Conservation (phyloP, 192 early-diverging fungal species). For the Umbelopsis ramanniana region DNA sequence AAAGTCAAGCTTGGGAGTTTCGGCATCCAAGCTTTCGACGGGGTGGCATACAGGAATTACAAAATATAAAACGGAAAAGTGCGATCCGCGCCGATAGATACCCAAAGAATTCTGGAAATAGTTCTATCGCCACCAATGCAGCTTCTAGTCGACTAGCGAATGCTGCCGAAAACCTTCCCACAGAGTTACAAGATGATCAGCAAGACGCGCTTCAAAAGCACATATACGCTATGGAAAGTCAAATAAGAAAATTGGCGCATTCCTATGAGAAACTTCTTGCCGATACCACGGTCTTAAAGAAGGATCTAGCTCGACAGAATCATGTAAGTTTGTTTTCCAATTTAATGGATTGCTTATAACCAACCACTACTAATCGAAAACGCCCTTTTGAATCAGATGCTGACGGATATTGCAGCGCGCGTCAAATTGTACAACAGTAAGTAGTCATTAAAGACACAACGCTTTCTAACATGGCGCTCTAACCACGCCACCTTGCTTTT, state of each 20-base stretch:
- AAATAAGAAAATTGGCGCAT: conserved; percentile 20
- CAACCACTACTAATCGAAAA: neutral
- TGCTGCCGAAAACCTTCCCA: neutral
- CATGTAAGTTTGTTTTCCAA: neutral
- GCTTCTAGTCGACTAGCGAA: conserved; percentile 17
- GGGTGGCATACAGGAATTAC: conserved; percentile 52
- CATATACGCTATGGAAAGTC: conserved; percentile 31
- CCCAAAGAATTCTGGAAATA: neutral
- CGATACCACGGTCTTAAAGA: neutral
- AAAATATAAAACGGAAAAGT: conserved; percentile 48
- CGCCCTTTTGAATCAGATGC: neutral
- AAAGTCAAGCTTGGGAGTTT: conserved; percentile 87
- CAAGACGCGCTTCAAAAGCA: conserved; percentile 25
- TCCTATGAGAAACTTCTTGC: conserved; percentile 20
- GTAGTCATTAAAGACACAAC: neutral
- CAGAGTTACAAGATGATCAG: neutral
- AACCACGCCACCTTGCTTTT: neutral
- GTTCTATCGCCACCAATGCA: neutral
- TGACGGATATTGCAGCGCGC: conserved; percentile 6
- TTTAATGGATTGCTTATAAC: neutral
- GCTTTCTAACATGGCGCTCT: neutral
- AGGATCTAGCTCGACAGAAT: conserved; percentile 13
- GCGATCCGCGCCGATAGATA: conserved; percentile 29
- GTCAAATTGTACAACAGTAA: conserved; percentile 19
- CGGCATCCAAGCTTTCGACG: conserved; percentile 84